Percentiles rank a stretch among this genome's conserved stretches.
Conservation (phyloP, 345 rosid genomes). For the Cardamine resedifolia region DNA sequence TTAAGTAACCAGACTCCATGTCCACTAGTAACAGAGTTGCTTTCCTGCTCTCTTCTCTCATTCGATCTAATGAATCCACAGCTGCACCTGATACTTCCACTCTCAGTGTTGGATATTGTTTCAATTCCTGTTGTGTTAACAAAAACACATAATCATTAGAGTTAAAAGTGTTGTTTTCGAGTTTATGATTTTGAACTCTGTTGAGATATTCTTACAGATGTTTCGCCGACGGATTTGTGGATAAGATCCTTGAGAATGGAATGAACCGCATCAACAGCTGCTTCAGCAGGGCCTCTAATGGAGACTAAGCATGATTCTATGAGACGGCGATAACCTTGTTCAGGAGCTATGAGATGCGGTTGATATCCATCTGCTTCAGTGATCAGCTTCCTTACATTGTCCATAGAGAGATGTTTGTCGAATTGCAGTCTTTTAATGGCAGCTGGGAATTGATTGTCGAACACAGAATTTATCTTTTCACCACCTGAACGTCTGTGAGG, state of each 20-base stretch:
- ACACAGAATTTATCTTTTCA: constrained; percentile 79
- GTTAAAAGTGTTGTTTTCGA: neutral
- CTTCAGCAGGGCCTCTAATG: constrained; percentile 94
- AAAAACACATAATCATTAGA: neutral
- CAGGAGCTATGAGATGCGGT: constrained; percentile 98
- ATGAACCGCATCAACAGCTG: constrained; percentile 96
- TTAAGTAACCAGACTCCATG: constrained; percentile 90
- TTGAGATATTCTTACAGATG: constrained; percentile 46
- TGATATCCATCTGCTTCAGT: constrained; percentile 99
- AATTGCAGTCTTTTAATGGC: constrained; percentile 90
- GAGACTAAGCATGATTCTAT: constrained; percentile 82
- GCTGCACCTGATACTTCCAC: constrained; percentile 89
- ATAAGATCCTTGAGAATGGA: constrained; percentile 81
- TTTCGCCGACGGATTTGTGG: constrained; percentile 70
- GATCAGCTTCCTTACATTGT: constrained; percentile 77
- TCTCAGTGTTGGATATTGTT: constrained; percentile 86
- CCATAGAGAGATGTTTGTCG: constrained; percentile 87
- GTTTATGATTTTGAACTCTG: neutral
- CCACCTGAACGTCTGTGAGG: constrained; percentile 90
- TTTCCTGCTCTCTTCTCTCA: constrained; percentile 90
- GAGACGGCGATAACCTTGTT: constrained; percentile 94
- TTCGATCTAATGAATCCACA: constrained; percentile 74
- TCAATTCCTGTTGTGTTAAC: constrained; percentile 61
- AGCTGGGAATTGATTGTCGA: constrained; percentile 87
- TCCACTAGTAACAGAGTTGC: constrained; percentile 87